Base-by-base conservation (phyloP, 2,329 filamentous ascomycete species). In the Exophiala mesophila region DNA sequence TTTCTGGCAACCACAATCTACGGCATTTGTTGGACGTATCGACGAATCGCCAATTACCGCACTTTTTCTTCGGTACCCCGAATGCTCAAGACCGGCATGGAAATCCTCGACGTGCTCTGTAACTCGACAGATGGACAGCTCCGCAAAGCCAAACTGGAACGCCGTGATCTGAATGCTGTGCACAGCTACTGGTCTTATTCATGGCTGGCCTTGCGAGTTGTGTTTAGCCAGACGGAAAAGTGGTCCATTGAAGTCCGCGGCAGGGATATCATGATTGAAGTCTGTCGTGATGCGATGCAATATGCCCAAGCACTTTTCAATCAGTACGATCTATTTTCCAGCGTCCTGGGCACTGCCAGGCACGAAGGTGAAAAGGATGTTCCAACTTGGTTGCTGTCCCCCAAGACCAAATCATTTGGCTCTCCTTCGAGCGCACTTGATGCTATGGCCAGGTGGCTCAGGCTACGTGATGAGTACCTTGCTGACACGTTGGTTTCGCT, bases 281-380 rank as follows among this genome's bases (percentile, higher is more conserved):
- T 97, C 57, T 96, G 89, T 59, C 82, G 92, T 53, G 88, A 95
- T 59, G 85, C 86, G 10, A 98, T 98, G 78, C 88, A 97, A 56
- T 85, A 95, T 58, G 89, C 90, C 1, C 86, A 94, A 58, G 76
- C 78, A 24, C 74, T 95, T 2, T 85, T 97, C 58, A 82, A 86
- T 29, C 82, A 95, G 55, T 92, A 94, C 61, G 82, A 81, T 37
- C 76, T 96, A 45, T 81, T 98, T 50, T 79, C 86, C 2, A 84
- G 82, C 33, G 84, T 85, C 9, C 63, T 88, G 43, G 67, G 67
- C 28, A 67, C 68, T 38, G 65, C 67, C 17, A 65, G 68, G 41
- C 61, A 59, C 6, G 60, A 57, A 9, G 63, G 63, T 47, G 58
- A 56, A 47, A 58, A 61, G 41, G 61, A 66, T 21, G 64, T 74